A percentile compares a stretch with the other conserved stretches of the same genome.
Evolutionary conservation across 345 rosid genomes (phyloP).

Genomic region (Psidium friedrichsthalianum): DNA sequence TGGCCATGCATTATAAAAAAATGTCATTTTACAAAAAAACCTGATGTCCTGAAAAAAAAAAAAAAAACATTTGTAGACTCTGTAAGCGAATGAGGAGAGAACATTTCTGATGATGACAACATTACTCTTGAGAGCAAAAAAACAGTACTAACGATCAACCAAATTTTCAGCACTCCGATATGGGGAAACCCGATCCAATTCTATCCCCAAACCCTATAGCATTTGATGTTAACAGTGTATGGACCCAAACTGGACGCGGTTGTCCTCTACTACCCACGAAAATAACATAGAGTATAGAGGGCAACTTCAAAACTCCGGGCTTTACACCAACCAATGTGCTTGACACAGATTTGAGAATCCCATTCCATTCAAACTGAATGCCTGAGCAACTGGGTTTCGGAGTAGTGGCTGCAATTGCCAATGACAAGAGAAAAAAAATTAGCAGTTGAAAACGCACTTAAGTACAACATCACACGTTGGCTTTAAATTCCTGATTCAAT

Average conservation of each 20-base stretch:
- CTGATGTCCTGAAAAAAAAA: neutral
- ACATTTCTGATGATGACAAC: neutral
- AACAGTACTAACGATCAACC: neutral
- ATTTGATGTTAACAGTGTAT: slow-evolving; percentile 81
- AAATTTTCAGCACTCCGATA: slow-evolving; percentile 40
- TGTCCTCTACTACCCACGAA: slow-evolving; percentile 68
- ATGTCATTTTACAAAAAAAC: neutral
- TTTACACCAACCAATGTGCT: slow-evolving; percentile 73
- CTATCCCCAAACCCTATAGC: slow-evolving; percentile 59
- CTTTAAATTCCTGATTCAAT: neutral
- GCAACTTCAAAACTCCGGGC: slow-evolving; percentile 88
- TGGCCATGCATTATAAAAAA: neutral
- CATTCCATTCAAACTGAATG: slow-evolving; percentile 89
- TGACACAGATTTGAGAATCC: slow-evolving; percentile 80
- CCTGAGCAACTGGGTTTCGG: slow-evolving; percentile 79
- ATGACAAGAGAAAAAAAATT: neutral
- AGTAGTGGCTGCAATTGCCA: slow-evolving; percentile 49
- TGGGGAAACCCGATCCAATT: slow-evolving; percentile 72
- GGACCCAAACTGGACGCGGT: slow-evolving; percentile 76
- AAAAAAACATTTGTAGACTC: neutral
- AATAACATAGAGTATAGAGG: slow-evolving; percentile 75
- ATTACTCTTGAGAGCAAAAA: neutral
- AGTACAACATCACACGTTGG: neutral
- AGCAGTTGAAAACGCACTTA: neutral
- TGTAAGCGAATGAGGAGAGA: neutral